Evolutionary conservation across 1,139 yeast genomes (phyloP).

Genomic region (Pichia sp.): DNA sequence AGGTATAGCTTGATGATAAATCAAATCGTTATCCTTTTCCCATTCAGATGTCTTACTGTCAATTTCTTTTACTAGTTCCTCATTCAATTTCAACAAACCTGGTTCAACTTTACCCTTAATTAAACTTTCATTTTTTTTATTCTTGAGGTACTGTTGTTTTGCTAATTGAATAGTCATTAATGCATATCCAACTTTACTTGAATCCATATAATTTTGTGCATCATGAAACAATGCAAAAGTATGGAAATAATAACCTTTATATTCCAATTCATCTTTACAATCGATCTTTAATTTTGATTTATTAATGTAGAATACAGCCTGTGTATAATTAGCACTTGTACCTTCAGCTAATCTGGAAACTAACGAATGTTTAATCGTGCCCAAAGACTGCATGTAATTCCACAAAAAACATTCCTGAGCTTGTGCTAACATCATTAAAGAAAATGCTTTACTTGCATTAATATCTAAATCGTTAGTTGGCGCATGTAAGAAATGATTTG

Average conservation of each 20-base stretch:
- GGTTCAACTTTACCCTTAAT: slow-evolving; percentile 4
- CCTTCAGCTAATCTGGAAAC: slow-evolving; percentile 67
- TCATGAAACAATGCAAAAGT: slow-evolving; percentile 49
- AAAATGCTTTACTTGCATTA: slow-evolving; percentile 60
- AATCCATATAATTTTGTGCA: slow-evolving; percentile 43
- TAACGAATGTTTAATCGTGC: slow-evolving; percentile 49
- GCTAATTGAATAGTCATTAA: slow-evolving; percentile 39
- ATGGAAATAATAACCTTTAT: slow-evolving; percentile 41
- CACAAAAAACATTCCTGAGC: slow-evolving; percentile 79
- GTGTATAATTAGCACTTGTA: slow-evolving; percentile 50
- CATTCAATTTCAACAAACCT: slow-evolving; percentile 3
- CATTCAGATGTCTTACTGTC: slow-evolving; percentile 42
- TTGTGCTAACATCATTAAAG: slow-evolving; percentile 70
- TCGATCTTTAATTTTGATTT: slow-evolving; percentile 4
- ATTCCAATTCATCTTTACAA: slow-evolving; percentile 24
- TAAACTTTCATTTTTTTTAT: not conserved
- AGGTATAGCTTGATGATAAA: slow-evolving; percentile 76
- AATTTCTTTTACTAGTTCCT: slow-evolving; percentile 11
- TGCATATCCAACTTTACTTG: slow-evolving; percentile 66
- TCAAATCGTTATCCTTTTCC: slow-evolving; percentile 81
- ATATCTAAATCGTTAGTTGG: slow-evolving; percentile 77
- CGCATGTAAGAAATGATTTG: slow-evolving; percentile 83
- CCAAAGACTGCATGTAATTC: slow-evolving; percentile 47
- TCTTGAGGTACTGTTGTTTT: not conserved
- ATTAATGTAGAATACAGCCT: slow-evolving; percentile 40